phyloP scores from a whole-genome alignment of 2,329 filamentous ascomycete species.

The Scytalidium sp. region DNA sequence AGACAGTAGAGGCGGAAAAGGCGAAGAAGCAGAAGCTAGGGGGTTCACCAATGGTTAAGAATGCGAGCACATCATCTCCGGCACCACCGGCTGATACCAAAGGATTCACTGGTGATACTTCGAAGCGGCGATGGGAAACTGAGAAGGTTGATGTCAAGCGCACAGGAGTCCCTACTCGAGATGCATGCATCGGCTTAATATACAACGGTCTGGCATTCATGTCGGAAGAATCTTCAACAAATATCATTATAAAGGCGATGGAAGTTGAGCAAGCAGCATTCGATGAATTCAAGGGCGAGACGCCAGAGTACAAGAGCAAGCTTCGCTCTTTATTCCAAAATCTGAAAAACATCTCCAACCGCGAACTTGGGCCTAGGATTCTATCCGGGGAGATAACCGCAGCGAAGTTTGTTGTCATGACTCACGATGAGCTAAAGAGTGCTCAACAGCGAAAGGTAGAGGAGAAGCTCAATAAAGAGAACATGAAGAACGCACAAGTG shows the following conservation, averaged over 20 bases:
- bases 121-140: conserved; percentile 78
- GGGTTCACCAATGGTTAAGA: conserved; percentile 19
- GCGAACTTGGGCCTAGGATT: conserved; percentile 71
- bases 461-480: conserved; percentile 76
- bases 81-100: conserved; percentile 40
- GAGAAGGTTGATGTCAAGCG: conserved; percentile 77
- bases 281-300: conserved; percentile 66
- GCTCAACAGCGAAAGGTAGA: conserved; percentile 77
- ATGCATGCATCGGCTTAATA: conserved; percentile 85
- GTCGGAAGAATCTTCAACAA: conserved; percentile 67
- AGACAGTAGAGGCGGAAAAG: conserved; percentile 67
- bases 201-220: conserved; percentile 83
- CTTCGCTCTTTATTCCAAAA: conserved; percentile 92
- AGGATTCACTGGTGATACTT: conserved; percentile 60
- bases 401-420: conserved; percentile 79
- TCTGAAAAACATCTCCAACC: conserved; percentile 88
- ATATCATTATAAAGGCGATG: conserved; percentile 70
- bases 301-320: conserved; percentile 76
- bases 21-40: conserved; percentile 33
- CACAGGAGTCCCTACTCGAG: conserved; percentile 70
- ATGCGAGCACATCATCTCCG: conserved; percentile 27
- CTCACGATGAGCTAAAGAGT: conserved; percentile 86
- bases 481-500: conserved; percentile 96
- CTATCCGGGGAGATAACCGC: conserved; percentile 70
- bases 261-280: conserved; percentile 82